Percentiles rank a stretch among this genome's conserved stretches.
These are phyloP conservation scores for Coniferiporia sulphurascens DNA, from an alignment of 1,284 basidiomycete species.

Conservation along the genomic window DNA sequence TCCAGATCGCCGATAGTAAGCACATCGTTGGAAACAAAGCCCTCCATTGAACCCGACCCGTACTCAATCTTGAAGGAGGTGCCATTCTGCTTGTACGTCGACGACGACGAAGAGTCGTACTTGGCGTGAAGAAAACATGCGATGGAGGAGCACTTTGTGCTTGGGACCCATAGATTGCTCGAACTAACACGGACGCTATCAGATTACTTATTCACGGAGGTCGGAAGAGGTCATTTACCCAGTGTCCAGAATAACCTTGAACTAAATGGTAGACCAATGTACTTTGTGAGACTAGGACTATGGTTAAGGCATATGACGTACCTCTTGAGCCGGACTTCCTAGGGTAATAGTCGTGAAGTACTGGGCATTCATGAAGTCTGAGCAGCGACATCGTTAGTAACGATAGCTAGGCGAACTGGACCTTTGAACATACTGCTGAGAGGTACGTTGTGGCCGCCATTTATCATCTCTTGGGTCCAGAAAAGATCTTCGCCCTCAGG, in stretches of 20 bases:
- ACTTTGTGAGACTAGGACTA: background rate
- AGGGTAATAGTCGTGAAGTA: slow-evolving; percentile 90
- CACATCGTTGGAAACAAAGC: slow-evolving; percentile 87
- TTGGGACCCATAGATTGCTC: slow-evolving; percentile 94
- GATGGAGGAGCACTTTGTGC: slow-evolving; percentile 85
- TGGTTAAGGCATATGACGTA: slow-evolving; percentile 29
- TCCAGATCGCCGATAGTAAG: slow-evolving; percentile 82
- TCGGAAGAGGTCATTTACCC: slow-evolving; percentile 32
- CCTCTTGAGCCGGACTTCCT: slow-evolving; percentile 75
- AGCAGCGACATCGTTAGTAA: slow-evolving; percentile 22
- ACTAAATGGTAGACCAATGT: slow-evolving; percentile 33
- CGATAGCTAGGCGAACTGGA: slow-evolving; percentile 4
- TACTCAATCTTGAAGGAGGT: slow-evolving; percentile 91
- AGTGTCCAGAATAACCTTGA: slow-evolving; percentile 87
- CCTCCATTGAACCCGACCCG: slow-evolving; percentile 96
- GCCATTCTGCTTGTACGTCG: slow-evolving; percentile 91
- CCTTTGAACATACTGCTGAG: slow-evolving; percentile 68
- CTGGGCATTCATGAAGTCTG: slow-evolving; percentile 97
- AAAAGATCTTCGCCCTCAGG: slow-evolving; percentile 61
- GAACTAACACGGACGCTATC: slow-evolving; percentile 34
- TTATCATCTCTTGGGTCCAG: slow-evolving; percentile 77
- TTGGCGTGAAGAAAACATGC: slow-evolving; percentile 97
- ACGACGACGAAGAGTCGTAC: slow-evolving; percentile 84
- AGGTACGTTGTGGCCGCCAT: slow-evolving; percentile 82
- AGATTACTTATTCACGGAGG: background rate